Evolutionary conservation across 164 flowering plant genomes (phyloP), one percentile per base, ranked within the genome.

Genomic region (Aristolochia californica): DNA sequence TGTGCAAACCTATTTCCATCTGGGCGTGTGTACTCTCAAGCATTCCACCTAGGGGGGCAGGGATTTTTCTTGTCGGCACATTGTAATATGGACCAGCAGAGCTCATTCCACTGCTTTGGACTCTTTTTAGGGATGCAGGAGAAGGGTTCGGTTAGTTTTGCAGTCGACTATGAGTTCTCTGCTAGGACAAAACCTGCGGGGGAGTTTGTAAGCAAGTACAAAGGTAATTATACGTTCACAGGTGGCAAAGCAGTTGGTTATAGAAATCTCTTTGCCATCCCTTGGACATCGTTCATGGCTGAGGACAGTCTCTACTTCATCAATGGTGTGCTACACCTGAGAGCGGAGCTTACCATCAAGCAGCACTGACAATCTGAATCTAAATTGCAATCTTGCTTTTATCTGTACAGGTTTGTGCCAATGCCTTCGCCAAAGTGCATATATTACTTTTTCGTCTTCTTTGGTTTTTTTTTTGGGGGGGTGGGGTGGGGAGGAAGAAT

Each of bases 201-300:
- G 61, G 58, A 64, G 43, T 64, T 58, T 22, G 62, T 51, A 44
- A 64, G 62, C 80, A 91, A 91, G 64, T 91, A 91, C 78, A 91
- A 88, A 56, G 97, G 97, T 0, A 87, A 87, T 72, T 91, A 91
- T 66, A 85, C 86, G 1, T 91, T 91, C 72, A 91, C 95, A 0
- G 98, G 98, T 2, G 98, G 98, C 16, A 91, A 91, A 72, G 98
- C 98, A 2, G 98, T 88, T 30, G 97, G 98, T 0, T 91, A 88
- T 63, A 56, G 97, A 5, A 88, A 91, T 69, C 67, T 91, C 26
- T 91, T 91, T 62, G 83, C 72, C 9, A 68, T 84, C 21, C 78
- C 80, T 1, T 91, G 98, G 98, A 71, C 82, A 0, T 64, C 80
- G 1, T 87, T 88, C 76, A 78, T 79, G 73, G 91, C 97, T 0